These are phyloP conservation scores for Microbotryum scabiosae DNA, from an alignment of 1,284 basidiomycete species.

Conservation along the genomic window DNA sequence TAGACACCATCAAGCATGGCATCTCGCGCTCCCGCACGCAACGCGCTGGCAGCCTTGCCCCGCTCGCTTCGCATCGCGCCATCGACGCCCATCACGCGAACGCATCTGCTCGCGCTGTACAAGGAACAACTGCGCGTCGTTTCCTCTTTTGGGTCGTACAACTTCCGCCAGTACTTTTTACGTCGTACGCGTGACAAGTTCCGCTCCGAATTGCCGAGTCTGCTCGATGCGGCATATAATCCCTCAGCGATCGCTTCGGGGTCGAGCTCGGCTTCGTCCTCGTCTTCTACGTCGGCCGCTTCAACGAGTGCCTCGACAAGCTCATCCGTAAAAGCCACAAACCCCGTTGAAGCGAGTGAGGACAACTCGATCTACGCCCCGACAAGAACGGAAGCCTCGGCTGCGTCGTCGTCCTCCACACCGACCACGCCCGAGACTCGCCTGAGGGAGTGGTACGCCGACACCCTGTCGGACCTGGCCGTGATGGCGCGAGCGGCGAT, in stretches of 20 bases:
- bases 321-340: neutral
- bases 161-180: slow-evolving; percentile 77
- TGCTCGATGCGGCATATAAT: slow-evolving; percentile 18
- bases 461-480: slow-evolving; percentile 61
- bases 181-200: slow-evolving; percentile 61
- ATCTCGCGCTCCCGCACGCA: neutral
- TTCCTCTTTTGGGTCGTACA: slow-evolving; percentile 77
- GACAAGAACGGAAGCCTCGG: neutral
- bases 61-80: slow-evolving; percentile 16
- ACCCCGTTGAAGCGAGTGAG: slow-evolving; percentile 47
- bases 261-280: neutral
- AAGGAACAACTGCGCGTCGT: slow-evolving; percentile 60
- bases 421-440: slow-evolving; percentile 7
- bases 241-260: neutral
- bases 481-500: slow-evolving; percentile 68
- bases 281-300: neutral
- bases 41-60: slow-evolving; percentile 16
- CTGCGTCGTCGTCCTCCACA: neutral
- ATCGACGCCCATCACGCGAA: slow-evolving; percentile 43
- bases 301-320: slow-evolving; percentile 1
- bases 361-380: slow-evolving; percentile 9
- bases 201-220: slow-evolving; percentile 29
- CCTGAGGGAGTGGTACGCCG: slow-evolving; percentile 57
- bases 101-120: slow-evolving; percentile 63
- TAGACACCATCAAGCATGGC: neutral